Conservation (phyloP, 192 early-diverging fungal genomes). For the Backusella macrospora region DNA sequence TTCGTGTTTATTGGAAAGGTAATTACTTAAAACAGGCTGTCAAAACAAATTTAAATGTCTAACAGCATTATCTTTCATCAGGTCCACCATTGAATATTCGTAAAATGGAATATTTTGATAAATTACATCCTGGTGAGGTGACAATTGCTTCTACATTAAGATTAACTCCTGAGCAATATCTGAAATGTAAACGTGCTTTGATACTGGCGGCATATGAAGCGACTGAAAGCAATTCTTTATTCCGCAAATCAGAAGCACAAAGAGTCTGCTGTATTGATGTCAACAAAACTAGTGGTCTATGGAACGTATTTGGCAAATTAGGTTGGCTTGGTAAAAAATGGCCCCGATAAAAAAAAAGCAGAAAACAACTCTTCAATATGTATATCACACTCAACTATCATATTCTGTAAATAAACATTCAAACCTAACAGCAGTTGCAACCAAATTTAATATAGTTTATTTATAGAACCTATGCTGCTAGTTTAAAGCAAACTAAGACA, state of each 20-base stretch:
- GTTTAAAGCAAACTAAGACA: not conserved
- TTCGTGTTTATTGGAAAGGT: slow-evolving; percentile 44
- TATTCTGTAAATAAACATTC: slow-evolving; percentile 15
- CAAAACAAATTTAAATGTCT: not conserved
- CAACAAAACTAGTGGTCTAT: slow-evolving; percentile 80
- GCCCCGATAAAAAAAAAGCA: slow-evolving; percentile 27
- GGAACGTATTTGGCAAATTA: slow-evolving; percentile 74
- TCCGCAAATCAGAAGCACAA: slow-evolving; percentile 85
- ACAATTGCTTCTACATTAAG: slow-evolving; percentile 62
- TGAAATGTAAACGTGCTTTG: slow-evolving; percentile 73
- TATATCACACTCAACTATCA: not conserved
- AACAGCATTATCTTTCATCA: slow-evolving; percentile 14
- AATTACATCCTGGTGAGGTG: slow-evolving; percentile 33
- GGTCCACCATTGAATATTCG: slow-evolving; percentile 36
- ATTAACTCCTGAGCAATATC: slow-evolving; percentile 72
- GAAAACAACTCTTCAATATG: not conserved
- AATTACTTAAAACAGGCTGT: slow-evolving; percentile 1
- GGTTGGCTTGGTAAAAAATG: slow-evolving; percentile 65
- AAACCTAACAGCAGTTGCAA: not conserved
- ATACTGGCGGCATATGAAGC: slow-evolving; percentile 51
- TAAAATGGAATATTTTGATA: slow-evolving; percentile 33
- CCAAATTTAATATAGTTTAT: not conserved
- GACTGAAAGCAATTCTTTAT: slow-evolving; percentile 34
- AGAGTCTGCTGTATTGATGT: slow-evolving; percentile 82
- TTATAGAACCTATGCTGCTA: not conserved